phyloP scores from a whole-genome alignment of 495 filamentous ascomycete genomes.

The Neurospora sp. region DNA sequence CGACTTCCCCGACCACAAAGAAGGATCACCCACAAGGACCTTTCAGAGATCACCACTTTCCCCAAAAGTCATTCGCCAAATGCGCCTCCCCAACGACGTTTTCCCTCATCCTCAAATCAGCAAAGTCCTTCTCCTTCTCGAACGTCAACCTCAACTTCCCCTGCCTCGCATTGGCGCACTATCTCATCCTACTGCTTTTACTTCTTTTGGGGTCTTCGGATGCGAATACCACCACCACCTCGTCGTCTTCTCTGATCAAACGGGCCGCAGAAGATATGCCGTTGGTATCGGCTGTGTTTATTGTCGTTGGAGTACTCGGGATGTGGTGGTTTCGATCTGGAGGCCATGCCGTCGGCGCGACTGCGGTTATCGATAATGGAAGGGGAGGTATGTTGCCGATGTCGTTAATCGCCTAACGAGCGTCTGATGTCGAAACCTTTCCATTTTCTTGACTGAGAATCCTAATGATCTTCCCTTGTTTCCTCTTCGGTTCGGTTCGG shows the following conservation, averaged over 20 bases:
- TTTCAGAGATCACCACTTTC: background rate
- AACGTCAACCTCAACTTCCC: background rate
- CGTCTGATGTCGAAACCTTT: too few relatives aligned
- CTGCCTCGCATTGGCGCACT: background rate
- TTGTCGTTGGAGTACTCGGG: background rate
- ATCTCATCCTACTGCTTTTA: background rate
- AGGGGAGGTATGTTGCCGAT: background rate
- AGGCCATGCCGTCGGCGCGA: background rate
- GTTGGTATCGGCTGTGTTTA: slow-evolving; percentile 3
- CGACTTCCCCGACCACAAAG: background rate
- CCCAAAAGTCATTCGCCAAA: background rate
- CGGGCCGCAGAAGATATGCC: background rate
- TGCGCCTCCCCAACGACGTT: background rate
- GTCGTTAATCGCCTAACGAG: background rate
- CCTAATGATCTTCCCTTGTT: too few relatives aligned
- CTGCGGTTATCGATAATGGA: background rate
- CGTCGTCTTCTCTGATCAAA: background rate
- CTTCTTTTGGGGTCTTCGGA: background rate
- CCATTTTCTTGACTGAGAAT: too few relatives aligned
- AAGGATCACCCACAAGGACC: background rate
- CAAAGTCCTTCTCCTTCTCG: background rate
- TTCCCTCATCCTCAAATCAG: background rate
- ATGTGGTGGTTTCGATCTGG: slow-evolving; percentile 6
- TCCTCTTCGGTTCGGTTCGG: too few relatives aligned
- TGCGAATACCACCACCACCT: background rate